Conservation (phyloP, 2,329 filamentous ascomycete genomes). For the Claviceps africana region DNA sequence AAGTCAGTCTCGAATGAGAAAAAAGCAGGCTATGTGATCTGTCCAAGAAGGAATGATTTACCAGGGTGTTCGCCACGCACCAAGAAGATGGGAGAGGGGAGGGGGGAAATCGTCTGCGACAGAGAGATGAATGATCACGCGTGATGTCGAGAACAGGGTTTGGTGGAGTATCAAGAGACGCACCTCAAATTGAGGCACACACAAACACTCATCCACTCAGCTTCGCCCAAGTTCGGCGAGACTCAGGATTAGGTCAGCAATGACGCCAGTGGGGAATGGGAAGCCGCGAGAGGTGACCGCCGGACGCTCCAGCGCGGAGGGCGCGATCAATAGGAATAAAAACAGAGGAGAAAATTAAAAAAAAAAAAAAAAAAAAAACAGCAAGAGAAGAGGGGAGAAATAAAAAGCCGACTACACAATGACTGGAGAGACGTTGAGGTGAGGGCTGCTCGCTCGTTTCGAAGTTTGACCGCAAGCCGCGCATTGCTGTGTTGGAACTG, state of each 20-base stretch:
- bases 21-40: not conserved
- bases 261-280: constrained; percentile 19
- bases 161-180: constrained; percentile 6
- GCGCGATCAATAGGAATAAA: not conserved
- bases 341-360: not conserved
- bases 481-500: constrained; percentile 14
- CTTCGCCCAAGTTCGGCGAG: constrained; percentile 6
- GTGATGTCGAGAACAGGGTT: constrained; percentile 2
- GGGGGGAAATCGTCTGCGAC: not conserved
- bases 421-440: not conserved
- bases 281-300: not conserved
- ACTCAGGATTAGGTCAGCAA: constrained; percentile 25
- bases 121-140: not conserved
- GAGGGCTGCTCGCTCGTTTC: not conserved
- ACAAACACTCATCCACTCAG: constrained; percentile 10
- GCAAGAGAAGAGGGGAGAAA: not conserved
- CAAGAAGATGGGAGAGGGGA: not conserved
- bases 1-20: constrained; percentile 1
- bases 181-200: constrained; percentile 24
- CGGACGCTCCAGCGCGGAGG: not conserved
- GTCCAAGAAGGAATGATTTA: not conserved
- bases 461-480: constrained; percentile 2
- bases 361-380: not conserved
- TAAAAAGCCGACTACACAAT: not conserved
- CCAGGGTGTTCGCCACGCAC: not conserved